Base-by-base conservation (phyloP, 805 yeast genomes). In the Diddensiella santjacobensis region DNA sequence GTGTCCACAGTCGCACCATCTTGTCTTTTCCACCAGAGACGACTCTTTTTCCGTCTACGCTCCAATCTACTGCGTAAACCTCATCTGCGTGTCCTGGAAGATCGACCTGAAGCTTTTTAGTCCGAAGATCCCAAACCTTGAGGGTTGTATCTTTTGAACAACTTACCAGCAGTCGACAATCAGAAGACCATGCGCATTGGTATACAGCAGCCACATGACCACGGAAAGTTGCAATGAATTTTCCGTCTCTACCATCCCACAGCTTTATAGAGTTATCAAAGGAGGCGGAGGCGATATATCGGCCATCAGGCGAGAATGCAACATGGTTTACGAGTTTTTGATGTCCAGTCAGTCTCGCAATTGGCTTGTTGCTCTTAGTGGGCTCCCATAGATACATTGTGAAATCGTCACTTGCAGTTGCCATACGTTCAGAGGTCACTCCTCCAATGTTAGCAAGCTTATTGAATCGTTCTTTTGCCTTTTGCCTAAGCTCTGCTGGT, bases 361-460 rank as follows among this genome's bases (percentile, higher is more conserved):
- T 66, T 0, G 99, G 99, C 64, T 90, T 93, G 33, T 75, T 73
- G 1, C 83, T 71, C 63, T 80, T 84, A 43, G 81, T 67, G 17
- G 97, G 98, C 59, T 90, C 95, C 99, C 99, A 93, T 52, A 93
- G 68, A 58, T 84, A 93, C 97, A 93, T 93, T 22, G 99, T 93
- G 69, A 91, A 91, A 69, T 93, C 99, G 64, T 93, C 99, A 64
- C 90, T 80, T 10, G 97, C 98, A 13, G 97, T 88, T 2, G 89
- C 96, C 66, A 93, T 77, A 55, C 95, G 72, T 66, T 91, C 99
- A 24, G 71, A 68, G 15, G 70, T 57, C 18, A 65, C 63, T 3
- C 87, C 87, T 15, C 75, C 74, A n/a, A 75, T 58, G 46, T 73
- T 73, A 15, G 87, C 83, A 33, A 79, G 81, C 58, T 80, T 79